These are phyloP conservation scores for Tetradesmus obliquus DNA, from an alignment of 139 green algal genomes.

Conservation along the genomic window DNA sequence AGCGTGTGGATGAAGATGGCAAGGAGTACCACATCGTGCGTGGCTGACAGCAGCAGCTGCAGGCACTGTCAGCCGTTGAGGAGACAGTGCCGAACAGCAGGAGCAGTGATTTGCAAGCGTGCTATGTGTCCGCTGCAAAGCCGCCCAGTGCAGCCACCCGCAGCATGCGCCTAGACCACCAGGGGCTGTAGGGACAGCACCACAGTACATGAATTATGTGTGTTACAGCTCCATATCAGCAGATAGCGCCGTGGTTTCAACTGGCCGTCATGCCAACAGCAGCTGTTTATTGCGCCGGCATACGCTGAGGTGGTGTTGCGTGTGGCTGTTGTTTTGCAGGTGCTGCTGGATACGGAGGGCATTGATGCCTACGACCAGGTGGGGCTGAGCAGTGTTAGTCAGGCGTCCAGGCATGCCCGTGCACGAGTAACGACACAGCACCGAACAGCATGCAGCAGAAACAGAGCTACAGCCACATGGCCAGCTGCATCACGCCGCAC, in stretches of 20 bases:
- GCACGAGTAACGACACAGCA: too few species aligned
- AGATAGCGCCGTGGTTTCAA: too few species aligned
- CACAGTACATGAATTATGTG: too few species aligned
- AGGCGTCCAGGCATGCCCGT: background rate
- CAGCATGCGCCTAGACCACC: background rate
- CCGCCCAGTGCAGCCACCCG: background rate
- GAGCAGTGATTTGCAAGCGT: constrained; percentile 69
- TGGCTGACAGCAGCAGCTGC: background rate
- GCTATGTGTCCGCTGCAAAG: background rate
- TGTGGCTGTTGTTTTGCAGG: constrained; percentile 39
- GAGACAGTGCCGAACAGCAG: constrained; percentile 62
- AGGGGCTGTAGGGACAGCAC: too few species aligned
- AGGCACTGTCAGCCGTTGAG: background rate
- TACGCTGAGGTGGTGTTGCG: too few species aligned
- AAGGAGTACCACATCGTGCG: constrained; percentile 49
- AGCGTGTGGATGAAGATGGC: constrained; percentile 44
- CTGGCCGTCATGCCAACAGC: too few species aligned
- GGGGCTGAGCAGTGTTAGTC: background rate
- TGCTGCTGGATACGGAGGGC: constrained; percentile 97
- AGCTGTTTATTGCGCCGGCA: too few species aligned
- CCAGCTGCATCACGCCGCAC: background rate
- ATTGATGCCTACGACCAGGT: constrained; percentile 98
- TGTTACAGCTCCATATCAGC: too few species aligned
- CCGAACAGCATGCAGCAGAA: too few species aligned
- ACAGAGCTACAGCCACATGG: background rate